A percentile compares a stretch with the other conserved stretches of the same genome.
phyloP scores from a whole-genome alignment of 1,284 basidiomycete species.

The Somion occarium region DNA sequence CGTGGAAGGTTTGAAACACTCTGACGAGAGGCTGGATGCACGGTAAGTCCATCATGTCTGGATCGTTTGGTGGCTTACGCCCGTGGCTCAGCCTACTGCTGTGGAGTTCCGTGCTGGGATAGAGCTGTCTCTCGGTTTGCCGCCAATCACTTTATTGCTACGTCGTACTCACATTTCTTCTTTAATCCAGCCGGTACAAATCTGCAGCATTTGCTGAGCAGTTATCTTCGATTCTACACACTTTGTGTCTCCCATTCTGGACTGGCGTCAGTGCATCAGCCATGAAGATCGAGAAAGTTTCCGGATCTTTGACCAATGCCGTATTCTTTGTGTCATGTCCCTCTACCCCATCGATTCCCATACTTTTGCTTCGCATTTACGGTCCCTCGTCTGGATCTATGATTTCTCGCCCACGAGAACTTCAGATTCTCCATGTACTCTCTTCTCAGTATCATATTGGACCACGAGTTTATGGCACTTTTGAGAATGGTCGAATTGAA shows the following conservation, averaged over 20 bases:
- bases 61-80: conserved; percentile 15
- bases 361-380: conserved; percentile 84
- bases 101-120: conserved; percentile 16
- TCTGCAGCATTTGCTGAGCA: conserved; percentile 52
- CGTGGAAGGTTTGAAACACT: conserved; percentile 64
- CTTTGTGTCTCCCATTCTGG: conserved; percentile 59
- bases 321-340: conserved; percentile 87
- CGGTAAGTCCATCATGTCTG: conserved; percentile 48
- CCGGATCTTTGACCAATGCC: conserved; percentile 89
- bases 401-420: conserved; percentile 81
- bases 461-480: conserved; percentile 90
- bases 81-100: conserved; percentile 18
- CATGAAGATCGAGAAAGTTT: conserved; percentile 74
- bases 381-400: conserved; percentile 81
- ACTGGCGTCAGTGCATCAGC: conserved; percentile 38
- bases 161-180: conserved; percentile 10
- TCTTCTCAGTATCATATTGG: conserved; percentile 85
- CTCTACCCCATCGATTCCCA: conserved; percentile 46
- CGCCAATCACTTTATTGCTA: not conserved
- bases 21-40: conserved; percentile 57
- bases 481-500: conserved; percentile 89
- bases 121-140: conserved; percentile 13
- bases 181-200: conserved; percentile 58
- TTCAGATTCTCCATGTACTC: conserved; percentile 83
- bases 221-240: conserved; percentile 50